phyloP scores from a whole-genome alignment of 2,329 filamentous ascomycete genomes.

The Alternaria hordeiaustralica region DNA sequence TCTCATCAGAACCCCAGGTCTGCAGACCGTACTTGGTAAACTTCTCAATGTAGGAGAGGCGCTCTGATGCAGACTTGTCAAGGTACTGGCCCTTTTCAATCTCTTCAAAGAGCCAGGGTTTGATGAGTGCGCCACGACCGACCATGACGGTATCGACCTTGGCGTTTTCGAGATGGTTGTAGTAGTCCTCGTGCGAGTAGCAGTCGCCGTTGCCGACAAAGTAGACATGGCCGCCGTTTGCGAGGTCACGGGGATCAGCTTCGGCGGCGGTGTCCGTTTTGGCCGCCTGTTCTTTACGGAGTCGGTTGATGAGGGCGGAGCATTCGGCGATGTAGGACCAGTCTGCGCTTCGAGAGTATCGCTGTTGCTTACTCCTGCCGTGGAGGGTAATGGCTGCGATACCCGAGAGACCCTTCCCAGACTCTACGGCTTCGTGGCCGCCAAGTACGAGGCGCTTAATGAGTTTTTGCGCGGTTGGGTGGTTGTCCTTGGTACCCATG shows the following conservation, averaged over 20 bases:
- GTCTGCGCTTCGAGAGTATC: conserved; percentile 90
- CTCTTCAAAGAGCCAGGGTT: conserved; percentile 98
- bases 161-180: conserved; percentile 74
- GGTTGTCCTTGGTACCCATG: conserved; percentile 82
- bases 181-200: conserved; percentile 91
- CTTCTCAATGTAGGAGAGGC: conserved; percentile 83
- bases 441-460: conserved; percentile 85
- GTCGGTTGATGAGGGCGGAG: conserved; percentile 79
- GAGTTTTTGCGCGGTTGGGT: conserved; percentile 79
- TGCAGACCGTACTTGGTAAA: conserved; percentile 91
- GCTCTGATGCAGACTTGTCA: conserved; percentile 90
- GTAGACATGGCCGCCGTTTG: conserved; percentile 75
- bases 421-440: conserved; percentile 71
- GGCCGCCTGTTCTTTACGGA: conserved; percentile 72
- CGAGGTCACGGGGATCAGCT: conserved; percentile 74
- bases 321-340: conserved; percentile 95
- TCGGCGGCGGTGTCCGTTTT: conserved; percentile 79
- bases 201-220: conserved; percentile 98
- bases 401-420: conserved; percentile 68
- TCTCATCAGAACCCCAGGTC: conserved; percentile 94
- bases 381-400: conserved; percentile 96
- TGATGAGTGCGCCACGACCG: conserved; percentile 92
- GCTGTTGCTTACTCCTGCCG: conserved; percentile 89
- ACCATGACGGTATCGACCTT: conserved; percentile 96
- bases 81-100: conserved; percentile 91